Base-by-base conservation (phyloP, 179 eudicot species). In the Gypsophila paniculata region DNA sequence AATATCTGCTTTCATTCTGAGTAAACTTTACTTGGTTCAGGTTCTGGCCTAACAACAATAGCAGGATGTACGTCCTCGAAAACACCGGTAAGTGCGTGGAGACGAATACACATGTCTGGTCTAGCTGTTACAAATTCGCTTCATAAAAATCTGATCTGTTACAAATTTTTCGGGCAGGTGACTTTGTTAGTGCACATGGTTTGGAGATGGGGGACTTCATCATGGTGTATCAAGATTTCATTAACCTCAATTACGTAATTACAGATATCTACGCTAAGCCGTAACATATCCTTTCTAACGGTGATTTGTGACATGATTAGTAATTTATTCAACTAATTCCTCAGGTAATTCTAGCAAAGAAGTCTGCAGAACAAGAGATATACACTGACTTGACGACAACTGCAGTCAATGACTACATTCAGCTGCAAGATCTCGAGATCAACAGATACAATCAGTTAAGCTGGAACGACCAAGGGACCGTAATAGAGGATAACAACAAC, bases 11-110 rank as follows among this genome's bases (percentile, higher is more conserved):
- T 69, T 44, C 14, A 3, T 7, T 63, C 29, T 23, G 38, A 9
- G n/a, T n/a, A 23, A 1, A 62, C 26, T 48, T 61, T 68, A 68
- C n/a, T 11, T 15, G 57, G 59, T 49, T 58, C 84, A 90, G 98
- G 80, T 93, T 76, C 66, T 93, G 97, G 98, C 96, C 94, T 17
- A 89, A 89, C 60, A 89, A 89, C 75, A 87, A 82, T 79, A 89
- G 94, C 74, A 69, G 94, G 63, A 89, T 89, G 94, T 89, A 89
- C 73, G 91, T 89, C 52, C 84, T 89, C 0, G 94, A 89, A 76
- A 82, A 81, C 66, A 89, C 93, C 5, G 98, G 97, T 91, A 46
- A 46, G 52, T 46, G 14, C 12, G 61, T 46, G 83, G 11, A 26
- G 32, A 44, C 26, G 19, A 21, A 17, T 36, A 44, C 4, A 34